These are phyloP conservation scores for Chrysanthemum makinoi DNA, from an alignment of 129 eudicot genomes.

Conservation along the genomic window DNA sequence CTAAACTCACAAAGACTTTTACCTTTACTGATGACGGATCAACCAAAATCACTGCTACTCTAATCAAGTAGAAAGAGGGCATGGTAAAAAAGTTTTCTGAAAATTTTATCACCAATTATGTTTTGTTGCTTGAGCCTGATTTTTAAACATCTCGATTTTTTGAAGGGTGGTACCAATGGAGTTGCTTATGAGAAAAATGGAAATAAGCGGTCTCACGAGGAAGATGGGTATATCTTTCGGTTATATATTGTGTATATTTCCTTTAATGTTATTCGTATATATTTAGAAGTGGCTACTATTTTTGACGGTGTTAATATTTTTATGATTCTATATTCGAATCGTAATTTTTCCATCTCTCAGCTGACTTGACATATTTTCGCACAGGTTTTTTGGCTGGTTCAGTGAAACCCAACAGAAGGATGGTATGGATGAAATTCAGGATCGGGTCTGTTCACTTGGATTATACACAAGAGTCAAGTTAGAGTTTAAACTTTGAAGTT, in stretches of 20 bases:
- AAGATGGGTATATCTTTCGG: slow-evolving; percentile 47
- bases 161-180: slow-evolving; percentile 64
- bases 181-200: slow-evolving; percentile 63
- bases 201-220: slow-evolving; percentile 60
- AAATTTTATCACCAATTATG: neutral
- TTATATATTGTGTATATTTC: neutral
- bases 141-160: neutral
- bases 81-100: neutral
- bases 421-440: slow-evolving; percentile 7
- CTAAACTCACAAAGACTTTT: slow-evolving; percentile 10
- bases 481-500: neutral
- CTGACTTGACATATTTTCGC: neutral
- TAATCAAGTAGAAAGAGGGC: slow-evolving; percentile 16
- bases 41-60: slow-evolving; percentile 10
- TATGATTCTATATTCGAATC: neutral
- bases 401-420: slow-evolving; percentile 1
- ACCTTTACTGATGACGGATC: slow-evolving; percentile 4
- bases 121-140: neutral
- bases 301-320: neutral
- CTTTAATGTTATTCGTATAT: neutral
- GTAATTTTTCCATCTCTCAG: neutral
- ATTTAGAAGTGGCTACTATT: neutral
- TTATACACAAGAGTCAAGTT: neutral
- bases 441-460: neutral
- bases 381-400: slow-evolving; percentile 16